phyloP scores from a whole-genome alignment of 345 rosid species.

The Zanthoxylum bungeanum region DNA sequence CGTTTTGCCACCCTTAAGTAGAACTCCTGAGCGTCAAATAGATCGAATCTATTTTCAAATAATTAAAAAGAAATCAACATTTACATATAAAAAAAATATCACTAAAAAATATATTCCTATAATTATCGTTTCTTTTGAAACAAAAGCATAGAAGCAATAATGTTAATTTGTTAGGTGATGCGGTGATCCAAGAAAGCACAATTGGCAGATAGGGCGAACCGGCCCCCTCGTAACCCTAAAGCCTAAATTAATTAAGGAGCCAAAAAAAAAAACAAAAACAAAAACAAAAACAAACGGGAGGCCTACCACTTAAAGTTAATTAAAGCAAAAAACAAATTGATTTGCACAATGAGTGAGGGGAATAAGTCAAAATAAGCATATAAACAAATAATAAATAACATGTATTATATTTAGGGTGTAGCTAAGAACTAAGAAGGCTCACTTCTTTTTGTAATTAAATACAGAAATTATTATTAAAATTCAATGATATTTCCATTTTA shows the following conservation, averaged over 20 bases:
- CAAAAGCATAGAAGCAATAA: too few relatives aligned
- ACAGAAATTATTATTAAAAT: not conserved
- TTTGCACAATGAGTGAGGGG: not conserved
- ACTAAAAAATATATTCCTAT: too few relatives aligned
- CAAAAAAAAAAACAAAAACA: not conserved
- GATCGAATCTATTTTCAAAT: too few relatives aligned
- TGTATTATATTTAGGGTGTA: not conserved
- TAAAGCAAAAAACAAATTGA: conserved; percentile 2
- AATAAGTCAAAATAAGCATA: not conserved
- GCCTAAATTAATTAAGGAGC: not conserved
- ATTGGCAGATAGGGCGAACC: not conserved
- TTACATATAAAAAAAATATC: too few relatives aligned
- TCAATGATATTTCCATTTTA: not conserved
- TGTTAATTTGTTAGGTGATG: not conserved
- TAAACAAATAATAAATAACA: not conserved
- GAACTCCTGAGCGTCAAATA: too few relatives aligned
- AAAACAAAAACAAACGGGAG: not conserved
- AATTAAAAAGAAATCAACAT: too few relatives aligned
- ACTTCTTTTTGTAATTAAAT: not conserved
- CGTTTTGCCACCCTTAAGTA: too few relatives aligned
- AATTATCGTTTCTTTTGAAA: not conserved
- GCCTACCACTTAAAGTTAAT: conserved; percentile 1
- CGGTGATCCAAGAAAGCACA: conserved; percentile 1
- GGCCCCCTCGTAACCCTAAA: not conserved
- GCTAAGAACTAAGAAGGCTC: not conserved